Conservation (phyloP, 2,329 filamentous ascomycete species). For the Ascochyta fabae region DNA sequence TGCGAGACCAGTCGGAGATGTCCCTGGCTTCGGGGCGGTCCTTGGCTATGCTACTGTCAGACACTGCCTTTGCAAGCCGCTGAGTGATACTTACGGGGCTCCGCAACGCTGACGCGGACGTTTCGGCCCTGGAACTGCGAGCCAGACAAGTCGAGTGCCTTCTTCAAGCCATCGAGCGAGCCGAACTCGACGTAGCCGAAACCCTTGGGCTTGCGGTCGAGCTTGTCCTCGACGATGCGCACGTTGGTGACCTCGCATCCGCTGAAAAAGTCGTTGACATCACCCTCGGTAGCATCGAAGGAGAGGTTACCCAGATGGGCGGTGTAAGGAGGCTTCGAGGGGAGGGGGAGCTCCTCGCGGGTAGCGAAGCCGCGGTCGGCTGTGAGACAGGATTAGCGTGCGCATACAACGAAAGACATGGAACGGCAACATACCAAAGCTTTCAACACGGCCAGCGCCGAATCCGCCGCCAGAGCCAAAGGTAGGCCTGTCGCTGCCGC, state of each 20-base stretch:
- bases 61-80: not conserved
- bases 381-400: slow-evolving; percentile 20
- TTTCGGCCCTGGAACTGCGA: slow-evolving; percentile 84
- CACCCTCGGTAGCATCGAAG: slow-evolving; percentile 86
- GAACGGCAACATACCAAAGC: slow-evolving; percentile 45
- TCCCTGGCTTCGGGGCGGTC: slow-evolving; percentile 82
- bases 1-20: slow-evolving; percentile 89
- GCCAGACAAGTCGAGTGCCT: slow-evolving; percentile 84
- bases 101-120: slow-evolving; percentile 93
- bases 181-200: slow-evolving; percentile 98
- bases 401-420: slow-evolving; percentile 13
- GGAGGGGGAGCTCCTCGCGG: slow-evolving; percentile 83
- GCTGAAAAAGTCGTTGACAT: slow-evolving; percentile 84
- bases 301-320: slow-evolving; percentile 96
- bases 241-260: slow-evolving; percentile 88
- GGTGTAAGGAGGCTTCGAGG: slow-evolving; percentile 91
- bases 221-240: slow-evolving; percentile 94
- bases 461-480: slow-evolving; percentile 53
- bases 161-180: slow-evolving; percentile 85
- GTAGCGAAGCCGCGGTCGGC: slow-evolving; percentile 42
- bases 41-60: slow-evolving; percentile 69
- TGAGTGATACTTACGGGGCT: slow-evolving; percentile 78
- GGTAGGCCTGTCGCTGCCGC: slow-evolving; percentile 57
- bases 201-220: slow-evolving; percentile 92
- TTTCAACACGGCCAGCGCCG: slow-evolving; percentile 46